Evolutionary conservation across 768 basidiomycete species (phyloP).

Genomic region (Lentinus brumalis): DNA sequence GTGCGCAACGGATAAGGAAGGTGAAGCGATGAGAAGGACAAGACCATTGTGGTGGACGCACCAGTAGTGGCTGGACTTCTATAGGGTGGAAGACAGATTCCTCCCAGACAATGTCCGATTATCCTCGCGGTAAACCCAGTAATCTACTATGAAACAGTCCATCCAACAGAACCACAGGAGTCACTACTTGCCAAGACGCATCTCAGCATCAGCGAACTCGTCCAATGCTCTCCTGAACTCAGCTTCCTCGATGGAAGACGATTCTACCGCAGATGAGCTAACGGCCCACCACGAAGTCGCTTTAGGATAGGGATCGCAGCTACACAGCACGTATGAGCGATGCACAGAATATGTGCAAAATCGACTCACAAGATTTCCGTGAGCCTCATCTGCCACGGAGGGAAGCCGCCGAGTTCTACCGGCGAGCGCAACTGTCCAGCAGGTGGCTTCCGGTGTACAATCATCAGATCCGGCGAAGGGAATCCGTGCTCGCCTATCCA

Average conservation of each 20-base stretch:
- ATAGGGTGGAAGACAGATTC: too few relatives aligned
- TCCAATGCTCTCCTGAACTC: slow-evolving; percentile 73
- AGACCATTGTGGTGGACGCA: too few relatives aligned
- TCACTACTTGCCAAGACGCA: too few relatives aligned
- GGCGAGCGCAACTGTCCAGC: slow-evolving; percentile 37
- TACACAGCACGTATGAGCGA: neutral
- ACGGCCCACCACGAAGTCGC: slow-evolving; percentile 9
- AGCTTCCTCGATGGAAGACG: slow-evolving; percentile 36
- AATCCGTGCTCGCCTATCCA: slow-evolving; percentile 52
- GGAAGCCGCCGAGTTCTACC: too few relatives aligned
- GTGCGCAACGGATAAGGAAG: too few relatives aligned
- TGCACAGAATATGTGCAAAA: slow-evolving; percentile 3
- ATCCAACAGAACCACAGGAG: neutral
- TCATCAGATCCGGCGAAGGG: slow-evolving; percentile 74
- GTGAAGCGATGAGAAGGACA: too few relatives aligned
- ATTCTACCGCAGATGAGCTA: neutral
- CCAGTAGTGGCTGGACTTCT: too few relatives aligned
- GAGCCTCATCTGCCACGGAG: slow-evolving; percentile 84
- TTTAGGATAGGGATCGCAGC: slow-evolving; percentile 23
- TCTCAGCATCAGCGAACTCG: slow-evolving; percentile 48
- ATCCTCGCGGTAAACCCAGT: neutral
- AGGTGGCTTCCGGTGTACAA: slow-evolving; percentile 61
- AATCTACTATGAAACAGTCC: neutral
- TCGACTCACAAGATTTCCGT: slow-evolving; percentile 75
- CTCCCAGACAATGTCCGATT: neutral